Evolutionary conservation across 2,329 filamentous ascomycete genomes (phyloP).

Genomic region (Grosmannia penicillata): DNA sequence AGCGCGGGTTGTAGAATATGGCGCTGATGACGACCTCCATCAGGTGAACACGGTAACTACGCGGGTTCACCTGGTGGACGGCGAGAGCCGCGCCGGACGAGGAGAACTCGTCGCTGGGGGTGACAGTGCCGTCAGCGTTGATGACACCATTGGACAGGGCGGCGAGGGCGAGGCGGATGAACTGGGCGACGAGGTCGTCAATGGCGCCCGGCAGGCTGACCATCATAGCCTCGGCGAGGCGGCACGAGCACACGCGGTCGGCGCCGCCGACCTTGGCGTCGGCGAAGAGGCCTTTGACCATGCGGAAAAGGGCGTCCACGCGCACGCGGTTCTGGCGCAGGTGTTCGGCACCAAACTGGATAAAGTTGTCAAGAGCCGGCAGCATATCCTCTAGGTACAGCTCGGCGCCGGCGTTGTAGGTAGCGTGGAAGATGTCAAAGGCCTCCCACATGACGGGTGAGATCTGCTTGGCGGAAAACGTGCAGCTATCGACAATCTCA

Average conservation of each 20-base stretch:
- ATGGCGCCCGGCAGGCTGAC: constrained; percentile 79
- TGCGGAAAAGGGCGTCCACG: constrained; percentile 74
- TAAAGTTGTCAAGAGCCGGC: constrained; percentile 92
- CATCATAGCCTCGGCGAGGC: constrained; percentile 94
- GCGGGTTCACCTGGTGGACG: constrained; percentile 50
- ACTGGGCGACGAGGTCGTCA: constrained; percentile 76
- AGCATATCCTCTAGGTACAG: constrained; percentile 98
- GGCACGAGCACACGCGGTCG: constrained; percentile 93
- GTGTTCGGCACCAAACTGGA: constrained; percentile 75
- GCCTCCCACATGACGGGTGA: constrained; percentile 97
- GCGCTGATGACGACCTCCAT: constrained; percentile 99
- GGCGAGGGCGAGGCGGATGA: constrained; percentile 78
- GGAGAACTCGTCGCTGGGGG: constrained; percentile 6
- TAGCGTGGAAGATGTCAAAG: constrained; percentile 90
- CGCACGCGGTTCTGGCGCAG: constrained; percentile 75
- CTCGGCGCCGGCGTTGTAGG: constrained; percentile 93
- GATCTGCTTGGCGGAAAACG: constrained; percentile 90
- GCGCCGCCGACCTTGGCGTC: constrained; percentile 87
- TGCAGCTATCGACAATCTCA: constrained; percentile 98
- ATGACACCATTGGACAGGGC: constrained; percentile 39
- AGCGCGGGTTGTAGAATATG: constrained; percentile 88
- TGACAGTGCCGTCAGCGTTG: constrained; percentile 37
- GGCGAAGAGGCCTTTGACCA: constrained; percentile 90
- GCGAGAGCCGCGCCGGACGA: constrained; percentile 6
- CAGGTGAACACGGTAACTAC: constrained; percentile 86